These are phyloP conservation scores for Hypoxylon rickii DNA, from an alignment of 495 filamentous ascomycete genomes.

Conservation along the genomic window DNA sequence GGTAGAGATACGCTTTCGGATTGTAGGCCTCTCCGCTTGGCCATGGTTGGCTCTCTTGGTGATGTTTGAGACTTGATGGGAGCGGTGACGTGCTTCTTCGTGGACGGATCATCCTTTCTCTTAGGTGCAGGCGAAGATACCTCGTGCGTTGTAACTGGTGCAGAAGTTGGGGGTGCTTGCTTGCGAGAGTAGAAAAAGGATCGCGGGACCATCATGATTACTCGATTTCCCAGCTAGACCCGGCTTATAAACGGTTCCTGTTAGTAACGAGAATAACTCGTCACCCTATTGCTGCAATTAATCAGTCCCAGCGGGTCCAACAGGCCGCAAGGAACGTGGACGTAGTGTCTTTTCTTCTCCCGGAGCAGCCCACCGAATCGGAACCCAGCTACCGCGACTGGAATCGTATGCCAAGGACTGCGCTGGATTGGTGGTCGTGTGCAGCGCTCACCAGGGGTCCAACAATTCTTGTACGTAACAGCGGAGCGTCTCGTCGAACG, in stretches of 20 bases:
- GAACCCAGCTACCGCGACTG: constrained; percentile 21
- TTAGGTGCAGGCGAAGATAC: constrained; percentile 14
- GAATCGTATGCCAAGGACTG: constrained; percentile 20
- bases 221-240: constrained; percentile 22
- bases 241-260: constrained; percentile 32
- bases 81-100: constrained; percentile 17
- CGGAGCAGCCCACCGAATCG: constrained; percentile 23
- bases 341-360: constrained; percentile 11
- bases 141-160: constrained; percentile 12
- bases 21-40: constrained; percentile 32
- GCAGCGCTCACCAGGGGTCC: constrained; percentile 42
- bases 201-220: constrained; percentile 46
- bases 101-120: constrained; percentile 40
- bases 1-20: constrained; percentile 28
- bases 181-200: constrained; percentile 43
- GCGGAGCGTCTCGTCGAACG: constrained; percentile 27
- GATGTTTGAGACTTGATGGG: constrained; percentile 10
- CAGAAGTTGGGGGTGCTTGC: constrained; percentile 17
- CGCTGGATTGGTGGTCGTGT: constrained; percentile 42
- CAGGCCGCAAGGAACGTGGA: constrained; percentile 22
- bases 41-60: constrained; percentile 35
- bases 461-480: constrained; percentile 35
- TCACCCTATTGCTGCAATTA: constrained; percentile 31
- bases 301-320: constrained; percentile 13
- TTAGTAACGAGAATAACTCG: constrained; percentile 41